Evolutionary conservation across 495 filamentous ascomycete species (phyloP).

Genomic region (Parachaetomium inaequale): DNA sequence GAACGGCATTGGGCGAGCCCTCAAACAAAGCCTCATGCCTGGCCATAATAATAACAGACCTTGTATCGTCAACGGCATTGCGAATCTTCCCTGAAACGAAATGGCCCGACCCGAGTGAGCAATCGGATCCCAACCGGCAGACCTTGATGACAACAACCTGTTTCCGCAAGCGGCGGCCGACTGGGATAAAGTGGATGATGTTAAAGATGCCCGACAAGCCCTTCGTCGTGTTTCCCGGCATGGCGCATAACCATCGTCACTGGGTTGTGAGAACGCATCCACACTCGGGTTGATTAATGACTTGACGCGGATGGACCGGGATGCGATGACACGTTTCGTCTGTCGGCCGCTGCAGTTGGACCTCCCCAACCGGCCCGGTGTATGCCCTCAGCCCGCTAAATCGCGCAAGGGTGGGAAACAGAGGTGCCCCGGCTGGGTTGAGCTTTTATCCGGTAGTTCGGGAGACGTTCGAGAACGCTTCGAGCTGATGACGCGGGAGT

Average conservation of each 20-base stretch:
- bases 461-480: not conserved
- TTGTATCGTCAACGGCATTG: not conserved
- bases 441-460: conserved; percentile 25
- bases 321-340: conserved; percentile 20
- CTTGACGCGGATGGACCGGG: not conserved
- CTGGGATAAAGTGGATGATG: not conserved
- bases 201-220: not conserved
- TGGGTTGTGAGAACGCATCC: too few relatives aligned
- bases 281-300: not conserved
- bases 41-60: not conserved
- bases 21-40: not conserved
- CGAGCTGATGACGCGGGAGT: not conserved
- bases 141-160: not conserved
- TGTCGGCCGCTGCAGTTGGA: conserved; percentile 2
- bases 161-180: not conserved
- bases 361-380: conserved; percentile 3
- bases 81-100: not conserved
- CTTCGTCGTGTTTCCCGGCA: not conserved
- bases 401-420: conserved; percentile 24
- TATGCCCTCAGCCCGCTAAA: conserved; percentile 13
- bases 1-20: not conserved
- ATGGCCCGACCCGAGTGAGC: not conserved
- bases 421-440: conserved; percentile 12
- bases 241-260: not conserved
- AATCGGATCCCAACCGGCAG: conserved; percentile 5